phyloP scores from a whole-genome alignment of 2,329 filamentous ascomycete genomes.

The Metarhizium rileyi region DNA sequence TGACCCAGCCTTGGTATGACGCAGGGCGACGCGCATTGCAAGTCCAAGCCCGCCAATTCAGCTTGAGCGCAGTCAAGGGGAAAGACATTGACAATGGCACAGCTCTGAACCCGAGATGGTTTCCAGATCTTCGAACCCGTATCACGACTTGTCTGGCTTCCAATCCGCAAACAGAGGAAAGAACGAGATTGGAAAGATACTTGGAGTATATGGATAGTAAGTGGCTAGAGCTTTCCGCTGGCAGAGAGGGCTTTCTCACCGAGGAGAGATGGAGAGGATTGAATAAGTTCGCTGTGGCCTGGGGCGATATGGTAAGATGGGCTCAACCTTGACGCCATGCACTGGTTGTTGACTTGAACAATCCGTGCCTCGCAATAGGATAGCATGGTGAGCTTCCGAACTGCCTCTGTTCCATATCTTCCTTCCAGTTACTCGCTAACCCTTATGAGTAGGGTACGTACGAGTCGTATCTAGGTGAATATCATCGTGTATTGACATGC shows the following conservation, averaged over 20 bases:
- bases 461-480: background rate
- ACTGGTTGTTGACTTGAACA: background rate
- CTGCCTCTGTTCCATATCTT: background rate
- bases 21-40: background rate
- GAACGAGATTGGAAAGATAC: constrained; percentile 7
- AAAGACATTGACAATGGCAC: background rate
- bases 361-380: constrained; percentile 25
- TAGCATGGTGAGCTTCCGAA: constrained; percentile 38
- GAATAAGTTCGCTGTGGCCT: constrained; percentile 58
- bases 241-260: constrained; percentile 67
- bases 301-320: constrained; percentile 71
- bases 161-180: constrained; percentile 1
- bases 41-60: background rate
- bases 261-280: constrained; percentile 47
- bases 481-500: background rate
- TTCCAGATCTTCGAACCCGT: constrained; percentile 16
- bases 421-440: background rate
- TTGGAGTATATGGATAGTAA: constrained; percentile 25
- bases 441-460: background rate
- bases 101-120: constrained; percentile 16
- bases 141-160: constrained; percentile 8
- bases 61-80: background rate
- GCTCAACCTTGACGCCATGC: background rate
- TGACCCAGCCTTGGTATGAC: background rate
- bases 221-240: constrained; percentile 64